Evolutionary conservation across 805 yeast species (phyloP).

Genomic region (Wickerhamomyces chambardii): DNA sequence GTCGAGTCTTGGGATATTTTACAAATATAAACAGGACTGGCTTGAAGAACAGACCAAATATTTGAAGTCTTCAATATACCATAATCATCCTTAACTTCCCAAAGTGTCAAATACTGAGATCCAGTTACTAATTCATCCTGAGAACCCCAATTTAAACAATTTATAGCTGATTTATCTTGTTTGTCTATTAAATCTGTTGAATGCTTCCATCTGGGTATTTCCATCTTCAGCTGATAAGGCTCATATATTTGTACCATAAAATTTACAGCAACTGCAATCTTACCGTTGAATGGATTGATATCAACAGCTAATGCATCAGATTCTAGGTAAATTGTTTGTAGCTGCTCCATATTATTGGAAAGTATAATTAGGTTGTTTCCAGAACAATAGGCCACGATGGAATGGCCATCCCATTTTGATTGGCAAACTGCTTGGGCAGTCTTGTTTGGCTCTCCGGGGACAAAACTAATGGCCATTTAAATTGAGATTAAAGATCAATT

Average conservation of each 20-base stretch:
- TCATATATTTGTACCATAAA: conserved; percentile 37
- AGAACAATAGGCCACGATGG: conserved; percentile 68
- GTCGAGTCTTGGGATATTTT: conserved; percentile 60
- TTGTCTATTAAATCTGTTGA: conserved; percentile 20
- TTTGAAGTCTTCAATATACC: conserved; percentile 26
- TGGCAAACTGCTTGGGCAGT: conserved; percentile 46
- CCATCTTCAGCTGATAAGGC: conserved; percentile 43
- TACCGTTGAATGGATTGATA: conserved; percentile 53
- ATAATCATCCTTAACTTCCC: conserved; percentile 37
- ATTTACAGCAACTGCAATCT: conserved; percentile 44
- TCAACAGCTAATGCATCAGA: conserved; percentile 60
- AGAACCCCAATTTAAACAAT: conserved; percentile 46
- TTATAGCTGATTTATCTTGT: conserved; percentile 23
- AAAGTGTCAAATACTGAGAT: conserved; percentile 43
- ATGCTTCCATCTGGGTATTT: conserved; percentile 34
- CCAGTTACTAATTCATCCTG: conserved; percentile 54
- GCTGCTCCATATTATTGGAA: conserved; percentile 37
- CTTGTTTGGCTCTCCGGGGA: conserved; percentile 80
- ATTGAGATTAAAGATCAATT: too few species aligned
- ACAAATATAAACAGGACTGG: conserved; percentile 50
- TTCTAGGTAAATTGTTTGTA: conserved; percentile 73
- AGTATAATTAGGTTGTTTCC: conserved; percentile 78
- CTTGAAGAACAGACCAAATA: conserved; percentile 37
- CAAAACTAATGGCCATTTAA: conserved; percentile 53
- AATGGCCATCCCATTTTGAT: conserved; percentile 55